A percentile compares a stretch with the other conserved stretches of the same genome.
Conservation (phyloP, 441 rosid species). For the Syzygium syzygioides region DNA sequence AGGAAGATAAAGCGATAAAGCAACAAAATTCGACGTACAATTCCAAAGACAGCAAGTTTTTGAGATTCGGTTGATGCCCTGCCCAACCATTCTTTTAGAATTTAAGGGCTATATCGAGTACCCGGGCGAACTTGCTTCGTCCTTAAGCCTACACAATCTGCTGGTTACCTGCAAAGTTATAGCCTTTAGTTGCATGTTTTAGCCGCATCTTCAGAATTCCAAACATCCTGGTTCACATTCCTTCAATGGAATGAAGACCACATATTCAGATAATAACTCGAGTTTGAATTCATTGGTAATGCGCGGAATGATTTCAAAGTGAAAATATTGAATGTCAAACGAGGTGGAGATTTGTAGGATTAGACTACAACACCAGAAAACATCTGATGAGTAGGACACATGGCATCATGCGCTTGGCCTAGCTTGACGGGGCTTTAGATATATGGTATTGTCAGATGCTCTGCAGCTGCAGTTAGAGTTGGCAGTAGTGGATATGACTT, state of each 20-base stretch:
- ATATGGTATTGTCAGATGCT: neutral
- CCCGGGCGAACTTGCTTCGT: neutral
- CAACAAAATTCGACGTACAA: slow-evolving; percentile 33
- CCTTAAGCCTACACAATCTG: neutral
- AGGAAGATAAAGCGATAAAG: slow-evolving; percentile 28
- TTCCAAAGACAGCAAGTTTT: slow-evolving; percentile 34
- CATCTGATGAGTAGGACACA: neutral
- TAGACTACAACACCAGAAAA: neutral
- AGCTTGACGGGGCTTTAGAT: neutral
- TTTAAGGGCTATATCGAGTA: neutral
- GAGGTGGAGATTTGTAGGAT: neutral
- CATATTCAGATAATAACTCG: neutral
- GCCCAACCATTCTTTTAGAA: slow-evolving; percentile 14
- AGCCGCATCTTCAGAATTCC: neutral
- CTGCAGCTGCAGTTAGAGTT: neutral
- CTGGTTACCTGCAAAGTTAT: neutral
- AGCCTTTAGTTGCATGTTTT: neutral
- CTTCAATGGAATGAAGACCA: neutral
- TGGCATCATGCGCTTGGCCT: neutral
- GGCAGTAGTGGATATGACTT: neutral
- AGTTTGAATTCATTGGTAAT: neutral
- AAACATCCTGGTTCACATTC: neutral
- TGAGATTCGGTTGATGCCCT: slow-evolving; percentile 20
- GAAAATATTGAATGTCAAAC: neutral
- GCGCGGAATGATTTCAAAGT: neutral